Conservation (phyloP, 140 eudicot species). For the Anethum foeniculum region DNA sequence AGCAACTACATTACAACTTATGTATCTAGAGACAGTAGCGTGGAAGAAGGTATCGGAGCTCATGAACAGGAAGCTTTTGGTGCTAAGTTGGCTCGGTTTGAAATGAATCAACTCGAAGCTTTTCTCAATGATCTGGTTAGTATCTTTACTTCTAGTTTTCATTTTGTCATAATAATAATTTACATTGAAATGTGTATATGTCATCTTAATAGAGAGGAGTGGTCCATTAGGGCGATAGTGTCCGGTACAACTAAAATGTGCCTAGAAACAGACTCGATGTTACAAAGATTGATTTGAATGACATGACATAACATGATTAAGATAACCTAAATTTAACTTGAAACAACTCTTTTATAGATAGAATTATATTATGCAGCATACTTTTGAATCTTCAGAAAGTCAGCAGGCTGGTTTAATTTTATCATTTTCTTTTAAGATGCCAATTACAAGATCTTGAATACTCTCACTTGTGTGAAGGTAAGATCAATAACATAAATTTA, state of each 20-base stretch:
- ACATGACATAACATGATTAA: not conserved
- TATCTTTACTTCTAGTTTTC: not conserved
- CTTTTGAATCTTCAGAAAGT: too few species aligned
- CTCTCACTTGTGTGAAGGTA: too few species aligned
- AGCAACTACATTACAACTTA: not conserved
- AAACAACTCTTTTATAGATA: not conserved
- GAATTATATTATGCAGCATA: too few species aligned
- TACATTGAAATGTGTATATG: not conserved
- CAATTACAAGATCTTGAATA: too few species aligned
- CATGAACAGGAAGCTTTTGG: not conserved
- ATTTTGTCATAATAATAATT: not conserved
- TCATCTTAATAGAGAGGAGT: not conserved
- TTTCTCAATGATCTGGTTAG: conserved; percentile 1
- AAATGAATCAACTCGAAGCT: not conserved
- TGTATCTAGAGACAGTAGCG: not conserved
- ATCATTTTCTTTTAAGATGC: too few species aligned
- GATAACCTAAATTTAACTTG: not conserved
- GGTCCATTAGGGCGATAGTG: too few species aligned
- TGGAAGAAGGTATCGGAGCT: not conserved
- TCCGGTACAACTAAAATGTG: too few species aligned
- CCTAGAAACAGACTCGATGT: too few species aligned
- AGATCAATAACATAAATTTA: too few species aligned
- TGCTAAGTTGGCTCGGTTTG: not conserved
- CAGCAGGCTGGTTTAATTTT: too few species aligned
- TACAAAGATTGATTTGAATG: not conserved